Base-by-base conservation (phyloP, 2,329 filamentous ascomycete species). In the Paramyrothecium roridum region DNA sequence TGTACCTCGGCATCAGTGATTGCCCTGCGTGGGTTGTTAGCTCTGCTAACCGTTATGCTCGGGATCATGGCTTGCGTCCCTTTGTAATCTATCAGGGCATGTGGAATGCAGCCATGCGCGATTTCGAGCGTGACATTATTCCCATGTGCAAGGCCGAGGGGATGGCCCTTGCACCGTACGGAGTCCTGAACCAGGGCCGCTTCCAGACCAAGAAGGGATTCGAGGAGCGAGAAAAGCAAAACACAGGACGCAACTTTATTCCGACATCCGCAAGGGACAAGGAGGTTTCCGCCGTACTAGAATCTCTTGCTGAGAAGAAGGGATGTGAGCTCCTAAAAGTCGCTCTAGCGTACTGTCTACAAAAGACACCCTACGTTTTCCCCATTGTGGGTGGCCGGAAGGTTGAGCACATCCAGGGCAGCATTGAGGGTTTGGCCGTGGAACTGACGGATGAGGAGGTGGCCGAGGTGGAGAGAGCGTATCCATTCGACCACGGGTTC, bases 111-210 rank as follows among this genome's bases (percentile, higher is more conserved):
- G 52, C 60, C 2, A 23, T 33, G 3, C 53, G 68, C 1, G 67
- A 69, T 21, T 63, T 71, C 26, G 68, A 71, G 22, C 59, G 62
- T 0, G 69, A 71, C 2, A 63, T 71, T 43, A 62, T 71, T 8
- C 67, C 66, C 7, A 71, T 71, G 68, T 63, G 64, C n/a, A 52
- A 59, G 2, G 59, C 64, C n/a, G 62, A 68, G 10, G 68, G 64
- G 1, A 69, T 68, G 80, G 82, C 69, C 12, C 54, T 82, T 81
- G 79, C 80, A 75, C 78, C 55, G 66, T 76, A 26, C 30, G 52
- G 45, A 3, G 52, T 56, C 17, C 34, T 62, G 12, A 57, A 56
- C 1, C 50, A 52, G 2, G 57, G 60, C 37, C 10, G 19, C 4
- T 26, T 48, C 13, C 19, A 21, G n/a, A 48, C 46, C 6, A 22